phyloP scores from a whole-genome alignment of 495 filamentous ascomycete genomes.

The Xanthoparmelia taractica region DNA sequence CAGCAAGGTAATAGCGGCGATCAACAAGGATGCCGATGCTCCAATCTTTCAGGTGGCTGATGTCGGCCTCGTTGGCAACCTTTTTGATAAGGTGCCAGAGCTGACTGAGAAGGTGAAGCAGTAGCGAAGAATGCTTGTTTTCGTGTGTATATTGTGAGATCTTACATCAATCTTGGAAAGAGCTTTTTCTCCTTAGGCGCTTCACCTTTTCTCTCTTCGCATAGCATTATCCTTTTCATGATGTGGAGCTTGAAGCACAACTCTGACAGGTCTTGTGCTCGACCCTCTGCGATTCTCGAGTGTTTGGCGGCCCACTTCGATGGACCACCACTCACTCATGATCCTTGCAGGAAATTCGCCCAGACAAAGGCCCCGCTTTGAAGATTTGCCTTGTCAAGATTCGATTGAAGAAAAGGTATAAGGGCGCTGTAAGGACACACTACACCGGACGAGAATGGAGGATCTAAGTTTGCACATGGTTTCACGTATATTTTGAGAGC shows the following conservation, averaged over 20 bases:
- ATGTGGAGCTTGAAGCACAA: background rate
- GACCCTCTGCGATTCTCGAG: background rate
- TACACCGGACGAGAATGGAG: background rate
- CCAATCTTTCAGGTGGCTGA: slow-evolving; percentile 98
- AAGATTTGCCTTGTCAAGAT: background rate
- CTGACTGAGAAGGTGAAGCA: slow-evolving; percentile 80
- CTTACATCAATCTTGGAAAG: background rate
- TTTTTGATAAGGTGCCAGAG: slow-evolving; percentile 93
- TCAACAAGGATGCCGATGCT: slow-evolving; percentile 95
- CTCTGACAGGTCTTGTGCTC: background rate
- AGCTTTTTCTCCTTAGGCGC: background rate
- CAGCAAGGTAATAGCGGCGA: slow-evolving; percentile 97
- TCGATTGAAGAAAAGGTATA: background rate
- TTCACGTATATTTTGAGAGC: background rate
- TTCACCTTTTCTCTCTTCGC: background rate
- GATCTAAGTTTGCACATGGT: background rate
- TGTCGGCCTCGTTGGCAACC: slow-evolving; percentile 77
- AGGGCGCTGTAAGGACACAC: background rate
- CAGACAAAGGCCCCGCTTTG: background rate
- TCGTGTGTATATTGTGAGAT: slow-evolving; percentile 13
- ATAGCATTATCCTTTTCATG: background rate
- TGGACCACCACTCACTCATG: background rate
- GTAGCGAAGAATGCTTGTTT: background rate
- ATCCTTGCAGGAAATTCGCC: background rate
- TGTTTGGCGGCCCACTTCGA: background rate